Base-by-base conservation (phyloP, 2,329 filamentous ascomycete genomes). In the Hymenoscyphus fraxineus region DNA sequence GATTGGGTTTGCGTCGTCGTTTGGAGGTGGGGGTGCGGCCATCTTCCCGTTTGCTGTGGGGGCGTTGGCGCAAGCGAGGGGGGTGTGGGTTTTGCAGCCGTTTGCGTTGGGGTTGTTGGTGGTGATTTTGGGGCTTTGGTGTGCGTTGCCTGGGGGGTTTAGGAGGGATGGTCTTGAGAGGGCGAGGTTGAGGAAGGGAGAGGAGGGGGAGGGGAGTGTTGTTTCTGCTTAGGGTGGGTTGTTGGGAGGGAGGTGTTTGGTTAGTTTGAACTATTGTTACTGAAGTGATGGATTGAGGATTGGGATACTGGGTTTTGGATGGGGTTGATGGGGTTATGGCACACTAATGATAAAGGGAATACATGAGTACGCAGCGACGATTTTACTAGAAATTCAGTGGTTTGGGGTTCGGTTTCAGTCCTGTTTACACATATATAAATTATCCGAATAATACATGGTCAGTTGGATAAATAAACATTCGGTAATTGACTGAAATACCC, bases 1-100 rank as follows among this genome's bases (percentile, higher is more conserved):
- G 0, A 92, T 96, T 69, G 91, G 92, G 0, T 94, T 96, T 70
- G 88, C 89, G 0, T 87, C 90, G 1, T 91, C 91, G 0, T 87
- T 94, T 74, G 92, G 92, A 2, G 88, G 90, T 0, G 85, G 83
- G 0, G 92, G 70, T 19, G 90, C 88, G 0, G 88, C 90, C 0
- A 70, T 88, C 6, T 74, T 91, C 76, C 81, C 89, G 60, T 80
- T 92, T 80, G 84, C 83, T 0, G 85, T 91, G 0, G 89, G 88
- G 2, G 87, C 87, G 1, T 86, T 91, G 72, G 88, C 89, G 1
- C 78, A 85, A 67, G 79, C 75, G 54, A 82, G 80, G 64, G 85
- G 85, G 0, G 85, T 88, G 0, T 72, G 79, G 63, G 83, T 86
- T 1, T 73, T 88, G 64, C 85, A 87, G 71, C 84, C 85, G 3